Conservation (phyloP, 2,329 filamentous ascomycete genomes). For the Lachnellula willkommii region DNA sequence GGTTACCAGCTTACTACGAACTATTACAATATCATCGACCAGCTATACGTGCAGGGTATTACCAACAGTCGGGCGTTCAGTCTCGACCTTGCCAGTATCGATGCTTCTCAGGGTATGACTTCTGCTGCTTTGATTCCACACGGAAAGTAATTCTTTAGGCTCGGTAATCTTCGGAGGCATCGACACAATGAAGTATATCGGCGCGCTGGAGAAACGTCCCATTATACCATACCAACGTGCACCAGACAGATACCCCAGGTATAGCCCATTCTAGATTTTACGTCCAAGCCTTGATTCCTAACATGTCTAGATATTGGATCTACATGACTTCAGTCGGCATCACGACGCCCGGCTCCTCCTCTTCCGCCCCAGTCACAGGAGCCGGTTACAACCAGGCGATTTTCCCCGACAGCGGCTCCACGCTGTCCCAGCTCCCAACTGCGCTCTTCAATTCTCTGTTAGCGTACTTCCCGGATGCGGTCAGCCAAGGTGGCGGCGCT, state of each 20-base stretch:
- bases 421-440: slow-evolving; percentile 11
- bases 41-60: slow-evolving; percentile 10
- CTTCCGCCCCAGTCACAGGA: background rate
- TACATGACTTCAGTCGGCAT: slow-evolving; percentile 16
- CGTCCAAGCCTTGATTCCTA: background rate
- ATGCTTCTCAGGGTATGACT: slow-evolving; percentile 11
- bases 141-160: background rate
- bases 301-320: slow-evolving; percentile 17
- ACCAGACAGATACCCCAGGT: slow-evolving; percentile 10
- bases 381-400: slow-evolving; percentile 2
- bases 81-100: slow-evolving; percentile 12
- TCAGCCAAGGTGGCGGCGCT: slow-evolving; percentile 4
- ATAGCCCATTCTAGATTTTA: background rate
- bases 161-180: slow-evolving; percentile 22
- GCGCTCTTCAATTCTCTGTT: slow-evolving; percentile 8
- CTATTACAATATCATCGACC: slow-evolving; percentile 18
- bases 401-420: slow-evolving; percentile 15
- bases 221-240: slow-evolving; percentile 9
- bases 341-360: slow-evolving; percentile 2
- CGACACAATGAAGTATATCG: slow-evolving; percentile 18
- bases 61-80: slow-evolving; percentile 18
- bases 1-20: slow-evolving; percentile 4
- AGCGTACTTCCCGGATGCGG: slow-evolving; percentile 11
- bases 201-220: slow-evolving; percentile 11
- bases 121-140: background rate